Conservation (phyloP, 2,329 filamentous ascomycete species). For the Fusarium compactum region DNA sequence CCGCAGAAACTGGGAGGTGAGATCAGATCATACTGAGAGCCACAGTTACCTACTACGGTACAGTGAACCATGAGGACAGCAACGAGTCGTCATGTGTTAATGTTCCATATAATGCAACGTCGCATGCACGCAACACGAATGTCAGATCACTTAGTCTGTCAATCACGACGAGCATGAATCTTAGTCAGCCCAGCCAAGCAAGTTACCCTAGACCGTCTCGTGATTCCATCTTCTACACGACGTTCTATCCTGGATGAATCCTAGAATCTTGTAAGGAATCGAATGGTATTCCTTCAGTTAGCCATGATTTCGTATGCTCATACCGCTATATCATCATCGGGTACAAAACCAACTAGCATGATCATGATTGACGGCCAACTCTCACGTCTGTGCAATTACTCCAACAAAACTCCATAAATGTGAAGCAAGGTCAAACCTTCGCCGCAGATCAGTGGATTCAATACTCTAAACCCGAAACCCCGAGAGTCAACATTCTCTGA, state of each 20-base stretch:
- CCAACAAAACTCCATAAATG: not conserved
- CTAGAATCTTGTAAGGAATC: not conserved
- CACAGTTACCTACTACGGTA: not conserved
- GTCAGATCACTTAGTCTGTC: constrained; percentile 10
- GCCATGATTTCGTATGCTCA: not conserved
- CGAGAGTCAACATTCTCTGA: not conserved
- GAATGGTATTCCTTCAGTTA: not conserved
- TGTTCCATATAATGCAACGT: constrained; percentile 35
- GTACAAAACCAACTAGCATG: not conserved
- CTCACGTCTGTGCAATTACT: not conserved
- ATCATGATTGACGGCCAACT: not conserved
- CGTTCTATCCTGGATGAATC: not conserved
- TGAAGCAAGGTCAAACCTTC: not conserved
- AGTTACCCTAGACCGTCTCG: constrained; percentile 23
- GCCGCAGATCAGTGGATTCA: constrained; percentile 19
- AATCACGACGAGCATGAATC: constrained; percentile 3
- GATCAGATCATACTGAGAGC: constrained; percentile 22
- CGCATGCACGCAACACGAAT: constrained; percentile 16
- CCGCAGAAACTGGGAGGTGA: not conserved
- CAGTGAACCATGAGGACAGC: constrained; percentile 4
- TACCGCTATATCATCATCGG: not conserved
- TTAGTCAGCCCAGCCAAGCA: constrained; percentile 2
- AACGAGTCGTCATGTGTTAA: constrained; percentile 28
- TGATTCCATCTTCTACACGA: not conserved
- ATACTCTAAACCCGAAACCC: not conserved